Evolutionary conservation across 805 yeast genomes (phyloP).

Genomic region (Candida sithepensis): DNA sequence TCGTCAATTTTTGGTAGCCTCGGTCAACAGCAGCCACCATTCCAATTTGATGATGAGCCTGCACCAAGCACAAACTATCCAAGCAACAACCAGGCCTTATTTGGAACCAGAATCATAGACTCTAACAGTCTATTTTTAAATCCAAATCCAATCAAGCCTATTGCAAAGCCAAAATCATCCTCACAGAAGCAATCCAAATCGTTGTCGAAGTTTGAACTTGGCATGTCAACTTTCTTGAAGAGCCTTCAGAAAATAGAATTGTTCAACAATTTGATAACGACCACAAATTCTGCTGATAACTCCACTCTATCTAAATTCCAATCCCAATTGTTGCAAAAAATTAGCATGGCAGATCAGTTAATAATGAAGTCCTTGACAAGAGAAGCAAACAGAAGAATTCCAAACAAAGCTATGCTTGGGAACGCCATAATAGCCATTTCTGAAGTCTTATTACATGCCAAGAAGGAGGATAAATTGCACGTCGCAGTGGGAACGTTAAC

Average conservation of each 20-base stretch:
- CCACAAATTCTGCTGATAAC: not conserved
- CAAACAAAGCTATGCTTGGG: conserved; percentile 56
- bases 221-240: not conserved
- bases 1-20: conserved; percentile 27
- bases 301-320: not conserved
- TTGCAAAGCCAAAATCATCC: conserved; percentile 2
- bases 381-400: conserved; percentile 58
- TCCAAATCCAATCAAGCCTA: not conserved
- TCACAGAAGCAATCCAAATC: not conserved
- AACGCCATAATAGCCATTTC: conserved; percentile 62
- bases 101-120: not conserved
- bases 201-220: conserved; percentile 1
- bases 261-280: not conserved
- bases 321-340: not conserved
- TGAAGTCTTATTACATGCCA: conserved; percentile 54
- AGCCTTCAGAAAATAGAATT: not conserved
- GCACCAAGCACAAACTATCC: not conserved
- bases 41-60: conserved; percentile 13
- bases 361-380: conserved; percentile 39
- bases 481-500: conserved; percentile 52
- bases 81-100: not conserved
- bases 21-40: conserved; percentile 13
- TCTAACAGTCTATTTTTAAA: conserved; percentile 13
- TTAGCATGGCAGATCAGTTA: conserved; percentile 27
- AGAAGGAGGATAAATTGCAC: conserved; percentile 59